A percentile compares a stretch with the other conserved stretches of the same genome.
Evolutionary conservation across 305 asterid species (phyloP).

Genomic region (Withania somnifera): DNA sequence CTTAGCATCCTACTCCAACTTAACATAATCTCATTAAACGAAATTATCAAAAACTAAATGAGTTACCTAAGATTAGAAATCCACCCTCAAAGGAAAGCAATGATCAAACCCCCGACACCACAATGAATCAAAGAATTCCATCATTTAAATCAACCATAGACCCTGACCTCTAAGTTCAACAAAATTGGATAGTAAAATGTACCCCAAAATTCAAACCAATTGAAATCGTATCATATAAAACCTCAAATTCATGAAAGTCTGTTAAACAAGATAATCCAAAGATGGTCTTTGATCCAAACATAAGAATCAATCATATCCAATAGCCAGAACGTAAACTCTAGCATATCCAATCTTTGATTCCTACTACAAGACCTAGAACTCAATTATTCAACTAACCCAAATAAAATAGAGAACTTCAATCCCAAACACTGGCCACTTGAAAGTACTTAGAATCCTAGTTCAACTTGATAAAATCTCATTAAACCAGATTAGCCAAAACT

Average conservation of each 20-base stretch:
- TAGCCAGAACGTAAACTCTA: neutral
- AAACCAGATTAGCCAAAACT: neutral
- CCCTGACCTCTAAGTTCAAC: neutral
- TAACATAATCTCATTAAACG: neutral
- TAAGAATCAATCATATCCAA: neutral
- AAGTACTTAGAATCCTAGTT: neutral
- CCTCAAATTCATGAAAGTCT: neutral
- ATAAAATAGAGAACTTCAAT: neutral
- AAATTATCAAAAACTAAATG: no score
- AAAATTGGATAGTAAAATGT: neutral
- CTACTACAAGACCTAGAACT: neutral
- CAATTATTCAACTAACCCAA: neutral
- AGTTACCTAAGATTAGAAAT: neutral
- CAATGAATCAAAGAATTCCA: neutral
- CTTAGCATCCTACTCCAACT: no score
- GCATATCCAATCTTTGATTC: neutral
- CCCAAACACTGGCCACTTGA: neutral
- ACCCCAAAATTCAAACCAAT: neutral
- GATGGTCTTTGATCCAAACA: neutral
- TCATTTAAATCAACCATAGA: neutral
- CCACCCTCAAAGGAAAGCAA: neutral
- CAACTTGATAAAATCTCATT: neutral
- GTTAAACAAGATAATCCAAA: neutral
- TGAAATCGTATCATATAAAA: neutral
- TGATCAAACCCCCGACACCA: neutral